Conservation (phyloP, 202 grass and related monocot species). For the Schoenoplectus triqueter region DNA sequence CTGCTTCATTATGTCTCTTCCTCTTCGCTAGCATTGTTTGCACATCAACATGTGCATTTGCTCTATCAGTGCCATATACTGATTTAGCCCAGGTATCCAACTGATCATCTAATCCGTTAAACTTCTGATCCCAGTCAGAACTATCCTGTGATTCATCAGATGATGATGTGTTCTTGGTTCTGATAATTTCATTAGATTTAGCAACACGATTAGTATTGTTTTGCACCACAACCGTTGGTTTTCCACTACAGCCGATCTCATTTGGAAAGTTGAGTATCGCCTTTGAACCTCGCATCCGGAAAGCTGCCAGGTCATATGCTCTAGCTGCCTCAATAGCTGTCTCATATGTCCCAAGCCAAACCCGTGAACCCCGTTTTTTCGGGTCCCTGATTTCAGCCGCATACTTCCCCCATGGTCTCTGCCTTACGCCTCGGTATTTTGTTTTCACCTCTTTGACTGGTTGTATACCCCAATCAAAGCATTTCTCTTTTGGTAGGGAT, state of each 20-base stretch:
- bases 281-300: constrained; percentile 76
- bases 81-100: constrained; percentile 3
- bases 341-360: constrained; percentile 90
- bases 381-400: constrained; percentile 84
- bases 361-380: constrained; percentile 56
- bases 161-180: background rate
- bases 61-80: background rate
- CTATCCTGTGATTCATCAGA: constrained; percentile 30
- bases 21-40: background rate
- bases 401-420: constrained; percentile 64
- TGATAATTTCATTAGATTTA: background rate
- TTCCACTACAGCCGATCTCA: constrained; percentile 55
- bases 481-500: background rate
- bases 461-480: background rate
- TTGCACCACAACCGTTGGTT: background rate
- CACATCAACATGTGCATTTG: background rate
- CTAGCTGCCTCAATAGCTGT: constrained; percentile 65
- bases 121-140: constrained; percentile 18
- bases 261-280: constrained; percentile 93
- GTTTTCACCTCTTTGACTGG: background rate
- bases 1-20: constrained; percentile 27
- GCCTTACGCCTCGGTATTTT: constrained; percentile 65
- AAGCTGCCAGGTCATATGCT: constrained; percentile 80
- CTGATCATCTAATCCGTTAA: background rate
- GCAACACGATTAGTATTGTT: background rate